Evolutionary conservation across 2,329 filamentous ascomycete species (phyloP).

Genomic region (Botrytis byssoidea): DNA sequence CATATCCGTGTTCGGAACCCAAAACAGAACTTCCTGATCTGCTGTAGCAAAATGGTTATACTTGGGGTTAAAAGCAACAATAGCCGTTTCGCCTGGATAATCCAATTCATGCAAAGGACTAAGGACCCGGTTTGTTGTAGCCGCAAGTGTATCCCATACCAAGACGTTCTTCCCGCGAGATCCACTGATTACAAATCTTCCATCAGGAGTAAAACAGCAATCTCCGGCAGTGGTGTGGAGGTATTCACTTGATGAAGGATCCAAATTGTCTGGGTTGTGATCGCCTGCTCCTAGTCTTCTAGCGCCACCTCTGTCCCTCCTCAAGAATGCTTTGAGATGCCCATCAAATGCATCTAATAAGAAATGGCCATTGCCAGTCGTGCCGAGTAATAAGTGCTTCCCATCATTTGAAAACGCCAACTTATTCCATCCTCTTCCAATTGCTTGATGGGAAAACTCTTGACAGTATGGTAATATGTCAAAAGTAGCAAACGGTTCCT

Average conservation of each 20-base stretch:
- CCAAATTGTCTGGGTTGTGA: conserved; percentile 33
- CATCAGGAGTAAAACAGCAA: conserved; percentile 86
- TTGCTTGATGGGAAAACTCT: conserved; percentile 48
- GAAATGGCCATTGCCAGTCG: conserved; percentile 81
- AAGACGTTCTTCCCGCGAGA: conserved; percentile 66
- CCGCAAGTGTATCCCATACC: conserved; percentile 77
- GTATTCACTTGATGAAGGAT: conserved; percentile 35
- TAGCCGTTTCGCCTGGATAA: conserved; percentile 65
- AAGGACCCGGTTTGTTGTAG: conserved; percentile 56
- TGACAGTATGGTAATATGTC: conserved; percentile 62
- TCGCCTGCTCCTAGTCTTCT: conserved; percentile 56
- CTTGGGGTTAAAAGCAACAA: conserved; percentile 85
- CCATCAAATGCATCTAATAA: conserved; percentile 92
- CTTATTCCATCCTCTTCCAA: conserved; percentile 76
- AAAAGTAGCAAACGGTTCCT: conserved; percentile 82
- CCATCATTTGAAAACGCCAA: conserved; percentile 97
- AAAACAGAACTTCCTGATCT: conserved; percentile 79
- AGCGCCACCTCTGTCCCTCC: conserved; percentile 54
- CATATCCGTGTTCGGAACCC: conserved; percentile 63
- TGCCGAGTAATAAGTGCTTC: conserved; percentile 79
- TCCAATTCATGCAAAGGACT: conserved; percentile 64
- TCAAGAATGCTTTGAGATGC: conserved; percentile 70
- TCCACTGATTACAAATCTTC: conserved; percentile 84
- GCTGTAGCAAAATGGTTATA: conserved; percentile 91
- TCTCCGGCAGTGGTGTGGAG: conserved; percentile 65